Conservation (phyloP, 2,329 filamentous ascomycete genomes). For the Leptographium wingfieldii region DNA sequence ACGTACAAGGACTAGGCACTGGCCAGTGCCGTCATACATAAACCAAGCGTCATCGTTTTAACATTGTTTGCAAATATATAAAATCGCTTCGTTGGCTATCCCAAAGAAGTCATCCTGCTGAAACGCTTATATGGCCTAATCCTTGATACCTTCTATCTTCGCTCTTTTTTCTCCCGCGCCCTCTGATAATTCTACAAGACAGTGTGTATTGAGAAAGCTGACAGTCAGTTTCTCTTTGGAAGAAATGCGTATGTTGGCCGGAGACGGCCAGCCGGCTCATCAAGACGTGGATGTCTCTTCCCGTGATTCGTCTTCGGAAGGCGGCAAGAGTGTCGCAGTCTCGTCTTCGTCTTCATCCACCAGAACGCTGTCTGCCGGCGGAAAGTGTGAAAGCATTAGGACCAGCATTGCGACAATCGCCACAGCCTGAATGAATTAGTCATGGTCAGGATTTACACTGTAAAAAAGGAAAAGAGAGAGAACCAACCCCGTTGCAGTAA, state of each 20-base stretch:
- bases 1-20: neutral
- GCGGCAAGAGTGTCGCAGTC: neutral
- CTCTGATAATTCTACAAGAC: no score
- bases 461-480: neutral
- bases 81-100: neutral
- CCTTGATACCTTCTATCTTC: no score
- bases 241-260: neutral
- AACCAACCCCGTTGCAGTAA: conserved; percentile 49
- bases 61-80: no score
- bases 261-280: neutral
- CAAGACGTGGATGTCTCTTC: neutral
- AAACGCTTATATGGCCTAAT: no score
- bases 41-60: no score
- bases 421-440: conserved; percentile 29
- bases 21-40: neutral
- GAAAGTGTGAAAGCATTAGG: conserved; percentile 29
- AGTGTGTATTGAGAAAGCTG: no score
- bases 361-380: conserved; percentile 23
- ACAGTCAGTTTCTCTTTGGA: no score
- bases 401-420: conserved; percentile 33
- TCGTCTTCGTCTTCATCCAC: conserved; percentile 12
- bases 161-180: no score
- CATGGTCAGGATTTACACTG: no score
- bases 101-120: no score
- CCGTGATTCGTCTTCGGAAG: neutral